Evolutionary conservation across 139 green algal species (phyloP), one percentile per base, ranked within the genome.

Genomic region (Picocystis salinarum): DNA sequence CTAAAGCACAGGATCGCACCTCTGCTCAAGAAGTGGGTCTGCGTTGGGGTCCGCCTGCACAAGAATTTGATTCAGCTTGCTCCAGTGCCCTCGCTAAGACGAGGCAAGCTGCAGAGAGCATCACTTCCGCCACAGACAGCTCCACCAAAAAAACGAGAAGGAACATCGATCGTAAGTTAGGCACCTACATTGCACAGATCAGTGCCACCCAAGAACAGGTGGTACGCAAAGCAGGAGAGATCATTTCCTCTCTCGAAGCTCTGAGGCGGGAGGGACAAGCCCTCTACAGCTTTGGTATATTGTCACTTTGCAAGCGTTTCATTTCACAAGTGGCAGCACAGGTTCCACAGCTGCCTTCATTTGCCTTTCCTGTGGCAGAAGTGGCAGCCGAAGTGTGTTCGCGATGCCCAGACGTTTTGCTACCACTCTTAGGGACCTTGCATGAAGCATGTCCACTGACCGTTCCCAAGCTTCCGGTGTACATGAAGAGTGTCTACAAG

Each of bases 121-220:
- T n/a, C n/a, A n/a, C n/a, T n/a, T n/a, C n/a, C n/a, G n/a, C n/a
- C n/a, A n/a, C n/a, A n/a, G n/a, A n/a, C n/a, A n/a, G n/a, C n/a
- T n/a, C n/a, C n/a, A n/a, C n/a, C n/a, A n/a, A n/a, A n/a, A n/a
- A n/a, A n/a, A n/a, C n/a, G n/a, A n/a, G n/a, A n/a, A n/a, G n/a
- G n/a, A n/a, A n/a, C n/a, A n/a, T n/a, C n/a, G n/a, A n/a, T n/a
- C n/a, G n/a, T n/a, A n/a, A n/a, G n/a, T n/a, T n/a, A n/a, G n/a
- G n/a, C n/a, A n/a, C n/a, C n/a, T n/a, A 53, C 25, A 25, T 66
- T 9, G 54, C 63, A 34, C 57, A 66, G 39, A 67, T 66, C 11
- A 54, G 54, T 24, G 57, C 56, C 13, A 66, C 57, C 23, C 13
- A 64, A 45, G 10, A 60, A 4, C 57, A 66, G 27, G 44, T 66